phyloP scores from a whole-genome alignment of 495 filamentous ascomycete species.

The Hypoxylon subgilvum region DNA sequence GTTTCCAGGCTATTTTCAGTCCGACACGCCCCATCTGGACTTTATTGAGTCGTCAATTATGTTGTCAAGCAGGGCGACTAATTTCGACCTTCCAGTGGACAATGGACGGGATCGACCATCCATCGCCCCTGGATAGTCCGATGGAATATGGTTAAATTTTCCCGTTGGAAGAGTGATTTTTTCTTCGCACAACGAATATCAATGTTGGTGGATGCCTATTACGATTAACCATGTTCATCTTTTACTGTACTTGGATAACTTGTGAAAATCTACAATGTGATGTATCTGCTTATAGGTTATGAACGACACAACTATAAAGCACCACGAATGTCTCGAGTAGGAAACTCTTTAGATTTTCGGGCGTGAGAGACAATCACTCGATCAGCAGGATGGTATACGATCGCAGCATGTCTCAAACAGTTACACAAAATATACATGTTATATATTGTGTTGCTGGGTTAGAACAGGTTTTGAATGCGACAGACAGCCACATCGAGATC shows the following conservation, averaged over 20 bases:
- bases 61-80: slow-evolving; percentile 20
- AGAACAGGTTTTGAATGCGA: slow-evolving; percentile 3
- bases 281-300: slow-evolving; percentile 15
- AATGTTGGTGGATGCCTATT: slow-evolving; percentile 31
- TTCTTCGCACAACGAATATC: slow-evolving; percentile 18
- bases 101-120: slow-evolving; percentile 33
- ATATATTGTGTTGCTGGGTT: not conserved
- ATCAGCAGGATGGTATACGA: not conserved
- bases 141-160: slow-evolving; percentile 19
- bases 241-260: slow-evolving; percentile 2
- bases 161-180: slow-evolving; percentile 12
- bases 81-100: slow-evolving; percentile 24
- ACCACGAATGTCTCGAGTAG: not conserved
- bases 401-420: not conserved
- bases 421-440: too few species aligned
- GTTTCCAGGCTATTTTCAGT: not conserved
- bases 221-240: slow-evolving; percentile 8
- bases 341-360: not conserved
- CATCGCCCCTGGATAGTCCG: slow-evolving; percentile 32
- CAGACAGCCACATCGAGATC: slow-evolving; percentile 27
- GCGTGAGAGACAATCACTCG: slow-evolving; percentile 10
- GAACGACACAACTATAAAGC: slow-evolving; percentile 7
- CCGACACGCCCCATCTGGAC: slow-evolving; percentile 6
- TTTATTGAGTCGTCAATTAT: slow-evolving; percentile 37
- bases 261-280: slow-evolving; percentile 18